Base-by-base conservation (phyloP, 2,329 filamentous ascomycete genomes). In the Bisporella sp. region DNA sequence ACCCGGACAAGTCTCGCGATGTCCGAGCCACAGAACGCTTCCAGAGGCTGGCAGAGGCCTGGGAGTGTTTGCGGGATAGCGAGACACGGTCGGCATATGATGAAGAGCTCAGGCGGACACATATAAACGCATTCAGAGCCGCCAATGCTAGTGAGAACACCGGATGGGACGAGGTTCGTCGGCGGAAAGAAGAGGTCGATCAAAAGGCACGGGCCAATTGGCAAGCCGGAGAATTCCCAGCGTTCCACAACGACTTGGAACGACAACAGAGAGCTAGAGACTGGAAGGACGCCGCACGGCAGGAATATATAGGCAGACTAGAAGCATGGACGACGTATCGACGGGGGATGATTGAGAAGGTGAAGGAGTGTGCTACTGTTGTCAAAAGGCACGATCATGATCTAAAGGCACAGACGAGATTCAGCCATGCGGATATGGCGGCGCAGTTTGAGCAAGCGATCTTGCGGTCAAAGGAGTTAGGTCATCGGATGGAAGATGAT, bases 1-100 rank as follows among this genome's bases (percentile, higher is more conserved):
- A 61, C 35, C 57, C 59, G 1, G 59, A 61, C 32, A 61, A 61
- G 40, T 58, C 57, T 37, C 46, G 46, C 12, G 47, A 53, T 21
- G 45, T 48, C 5, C 40, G 41, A n/a, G 51, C 48, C 6, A 51
- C 53, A 8, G 49, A 52, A 13, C 53, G 50, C 4, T 61, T 60
- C 21, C 58, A 60, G 31, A 41, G 41, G 29, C 33, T 61, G 5
- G 51, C 32, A 8, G 47, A 46, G 33, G 59, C 59, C 3, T 61
- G 59, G 59, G 59, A 61, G n/a, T 47, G 46, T 4, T 39, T 60
- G 31, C 50, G 50, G 42, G 57, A 60, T 50, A 11, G 40, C 4
- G 40, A 13, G 2, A 57, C 43, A 35, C 46, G 59, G 45, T 51
- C 50, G 8, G 50, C 54, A 28, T 61, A 60, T 48, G 57, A 61